These are phyloP conservation scores for Metarhizium rileyi DNA, from an alignment of 2,329 filamentous ascomycete genomes.

Conservation along the genomic window DNA sequence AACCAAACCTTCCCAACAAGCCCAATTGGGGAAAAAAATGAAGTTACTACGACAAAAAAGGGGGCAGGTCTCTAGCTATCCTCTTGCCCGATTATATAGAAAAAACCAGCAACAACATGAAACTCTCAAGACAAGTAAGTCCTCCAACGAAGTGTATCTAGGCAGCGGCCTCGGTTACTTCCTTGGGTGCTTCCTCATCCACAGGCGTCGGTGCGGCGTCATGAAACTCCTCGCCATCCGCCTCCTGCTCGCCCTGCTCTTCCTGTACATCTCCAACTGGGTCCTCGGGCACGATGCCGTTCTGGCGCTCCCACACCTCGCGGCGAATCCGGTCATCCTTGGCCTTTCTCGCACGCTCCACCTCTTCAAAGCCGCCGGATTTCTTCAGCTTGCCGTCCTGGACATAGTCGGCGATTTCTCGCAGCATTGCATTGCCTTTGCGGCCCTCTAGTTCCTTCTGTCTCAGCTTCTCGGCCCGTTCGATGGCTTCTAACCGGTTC, in stretches of 20 bases:
- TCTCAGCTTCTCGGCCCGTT: constrained; percentile 86
- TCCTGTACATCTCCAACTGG: constrained; percentile 28
- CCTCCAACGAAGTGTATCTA: neutral
- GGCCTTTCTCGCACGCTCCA: constrained; percentile 70
- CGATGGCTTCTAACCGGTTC: constrained; percentile 84
- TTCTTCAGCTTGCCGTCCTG: constrained; percentile 90
- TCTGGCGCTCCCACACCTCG: constrained; percentile 64
- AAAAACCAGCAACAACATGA: neutral
- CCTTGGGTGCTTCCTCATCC: neutral
- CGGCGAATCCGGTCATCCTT: constrained; percentile 81
- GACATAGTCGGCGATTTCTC: constrained; percentile 78
- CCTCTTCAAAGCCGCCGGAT: constrained; percentile 88
- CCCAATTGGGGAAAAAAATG: neutral
- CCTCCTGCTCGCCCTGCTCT: constrained; percentile 12
- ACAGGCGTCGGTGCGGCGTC: constrained; percentile 3
- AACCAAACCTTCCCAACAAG: constrained; percentile 5
- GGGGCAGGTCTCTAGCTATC: neutral
- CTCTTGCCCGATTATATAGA: neutral
- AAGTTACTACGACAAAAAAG: neutral
- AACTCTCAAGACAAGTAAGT: neutral
- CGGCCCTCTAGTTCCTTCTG: constrained; percentile 80
- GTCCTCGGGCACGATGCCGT: constrained; percentile 41
- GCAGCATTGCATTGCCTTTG: constrained; percentile 65
- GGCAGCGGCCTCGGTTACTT: constrained; percentile 5
- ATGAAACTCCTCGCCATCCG: constrained; percentile 10